Evolutionary conservation across 345 rosid species (phyloP).

Genomic region (Lepidium africanum): DNA sequence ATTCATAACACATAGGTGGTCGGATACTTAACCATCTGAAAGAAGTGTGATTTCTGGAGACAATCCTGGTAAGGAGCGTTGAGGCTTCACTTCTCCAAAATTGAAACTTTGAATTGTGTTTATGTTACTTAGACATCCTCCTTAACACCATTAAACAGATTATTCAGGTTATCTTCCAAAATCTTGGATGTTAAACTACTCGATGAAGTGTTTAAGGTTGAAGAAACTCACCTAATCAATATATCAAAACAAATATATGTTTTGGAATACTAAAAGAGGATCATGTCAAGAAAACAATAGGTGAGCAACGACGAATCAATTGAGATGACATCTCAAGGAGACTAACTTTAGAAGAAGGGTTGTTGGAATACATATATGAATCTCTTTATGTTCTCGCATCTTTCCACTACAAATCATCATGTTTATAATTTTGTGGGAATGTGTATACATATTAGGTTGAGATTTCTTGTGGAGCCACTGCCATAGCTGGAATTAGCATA

Average conservation of each 20-base stretch:
- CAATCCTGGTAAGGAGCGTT: no score
- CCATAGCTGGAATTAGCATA: constrained; percentile 75
- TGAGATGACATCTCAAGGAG: constrained; percentile 89
- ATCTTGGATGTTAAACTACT: constrained; percentile 78
- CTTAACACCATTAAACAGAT: background rate
- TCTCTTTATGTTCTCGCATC: background rate
- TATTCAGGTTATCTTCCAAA: constrained; percentile 72
- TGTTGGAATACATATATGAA: constrained; percentile 46
- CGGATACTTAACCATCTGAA: no score
- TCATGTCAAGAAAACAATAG: constrained; percentile 28
- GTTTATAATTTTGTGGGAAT: background rate
- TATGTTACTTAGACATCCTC: background rate
- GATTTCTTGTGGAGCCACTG: constrained; percentile 91
- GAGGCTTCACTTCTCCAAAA: no score
- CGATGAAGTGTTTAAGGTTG: constrained; percentile 85
- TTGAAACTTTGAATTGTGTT: no score
- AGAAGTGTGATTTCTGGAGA: no score
- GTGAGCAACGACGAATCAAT: constrained; percentile 74
- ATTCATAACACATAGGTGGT: no score
- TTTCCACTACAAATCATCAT: background rate
- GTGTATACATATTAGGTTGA: constrained; percentile 51
- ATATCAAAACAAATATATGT: background rate
- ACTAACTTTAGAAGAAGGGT: constrained; percentile 84
- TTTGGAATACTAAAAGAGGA: background rate
- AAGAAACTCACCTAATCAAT: background rate